Conservation (phyloP, 139 green algal genomes). For the Asterochloris sp. region DNA sequence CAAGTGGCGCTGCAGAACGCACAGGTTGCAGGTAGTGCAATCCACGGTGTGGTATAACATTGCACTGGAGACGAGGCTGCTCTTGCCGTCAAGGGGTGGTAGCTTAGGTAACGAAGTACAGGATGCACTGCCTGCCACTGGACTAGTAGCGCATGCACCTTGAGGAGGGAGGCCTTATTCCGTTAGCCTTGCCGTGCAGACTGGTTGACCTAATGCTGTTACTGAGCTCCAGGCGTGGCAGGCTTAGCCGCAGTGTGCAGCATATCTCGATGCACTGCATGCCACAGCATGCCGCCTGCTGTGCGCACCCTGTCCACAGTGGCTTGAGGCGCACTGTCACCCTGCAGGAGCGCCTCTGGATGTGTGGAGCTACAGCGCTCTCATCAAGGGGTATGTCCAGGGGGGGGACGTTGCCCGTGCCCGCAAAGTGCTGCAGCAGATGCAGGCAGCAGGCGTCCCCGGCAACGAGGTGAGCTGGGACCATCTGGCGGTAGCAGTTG, state of each 20-base stretch:
- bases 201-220: too few species aligned
- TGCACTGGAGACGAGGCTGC: too few species aligned
- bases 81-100: too few species aligned
- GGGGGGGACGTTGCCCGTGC: conserved; percentile 27
- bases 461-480: conserved; percentile 5
- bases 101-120: too few species aligned
- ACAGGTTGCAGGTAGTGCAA: too few species aligned
- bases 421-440: conserved; percentile 23
- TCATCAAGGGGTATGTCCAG: conserved; percentile 36
- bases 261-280: neutral
- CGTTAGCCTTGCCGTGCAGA: neutral
- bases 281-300: too few species aligned
- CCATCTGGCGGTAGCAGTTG: neutral
- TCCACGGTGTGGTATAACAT: too few species aligned
- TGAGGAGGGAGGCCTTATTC: neutral
- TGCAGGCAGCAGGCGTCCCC: conserved; percentile 24
- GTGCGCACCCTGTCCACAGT: too few species aligned
- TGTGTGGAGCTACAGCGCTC: conserved; percentile 42
- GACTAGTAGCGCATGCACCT: neutral
- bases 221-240: neutral
- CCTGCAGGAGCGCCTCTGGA: conserved; percentile 46
- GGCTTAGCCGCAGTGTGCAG: neutral
- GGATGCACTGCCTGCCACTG: neutral
- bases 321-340: neutral
- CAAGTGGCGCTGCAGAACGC: too few species aligned